Conservation (phyloP, 495 filamentous ascomycete species). For the Penicillium samsonianum region DNA sequence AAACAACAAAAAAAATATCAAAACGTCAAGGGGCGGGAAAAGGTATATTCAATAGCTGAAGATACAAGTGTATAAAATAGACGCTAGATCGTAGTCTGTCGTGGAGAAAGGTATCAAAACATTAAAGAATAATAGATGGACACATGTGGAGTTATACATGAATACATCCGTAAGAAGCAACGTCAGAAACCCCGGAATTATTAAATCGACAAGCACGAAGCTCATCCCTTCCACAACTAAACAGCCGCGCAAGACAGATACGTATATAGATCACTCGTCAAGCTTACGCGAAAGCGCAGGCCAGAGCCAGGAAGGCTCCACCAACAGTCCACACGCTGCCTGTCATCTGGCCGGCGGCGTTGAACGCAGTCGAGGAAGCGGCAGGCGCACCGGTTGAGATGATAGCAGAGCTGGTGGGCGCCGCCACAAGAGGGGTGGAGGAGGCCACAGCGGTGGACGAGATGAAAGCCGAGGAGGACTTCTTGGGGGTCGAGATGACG, state of each 20-base stretch:
- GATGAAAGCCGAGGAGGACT: conserved; percentile 20
- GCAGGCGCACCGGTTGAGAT: conserved; percentile 15
- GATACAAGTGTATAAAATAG: conserved; percentile 13
- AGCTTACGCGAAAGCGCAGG: conserved; percentile 32
- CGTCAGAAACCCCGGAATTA: conserved; percentile 13
- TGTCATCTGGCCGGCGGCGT: conserved; percentile 24
- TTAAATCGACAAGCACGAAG: neutral
- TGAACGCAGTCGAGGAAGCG: conserved; percentile 20
- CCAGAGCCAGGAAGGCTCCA: conserved; percentile 34
- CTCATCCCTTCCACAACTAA: neutral
- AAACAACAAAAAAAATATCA: neutral
- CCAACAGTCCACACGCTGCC: conserved; percentile 32
- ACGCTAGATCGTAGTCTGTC: conserved; percentile 32
- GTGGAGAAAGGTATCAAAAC: conserved; percentile 34
- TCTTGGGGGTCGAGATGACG: conserved; percentile 19
- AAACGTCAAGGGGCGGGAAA: neutral
- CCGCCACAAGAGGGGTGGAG: conserved; percentile 16
- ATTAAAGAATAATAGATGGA: conserved; percentile 25
- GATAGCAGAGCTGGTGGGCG: conserved; percentile 12
- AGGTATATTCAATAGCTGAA: conserved; percentile 21
- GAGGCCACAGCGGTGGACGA: conserved; percentile 24
- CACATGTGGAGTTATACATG: conserved; percentile 20
- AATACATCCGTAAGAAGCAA: conserved; percentile 18
- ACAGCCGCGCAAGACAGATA: neutral
- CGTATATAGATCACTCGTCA: neutral